Conservation (phyloP, 345 rosid genomes). For the Gossypium turneri region DNA sequence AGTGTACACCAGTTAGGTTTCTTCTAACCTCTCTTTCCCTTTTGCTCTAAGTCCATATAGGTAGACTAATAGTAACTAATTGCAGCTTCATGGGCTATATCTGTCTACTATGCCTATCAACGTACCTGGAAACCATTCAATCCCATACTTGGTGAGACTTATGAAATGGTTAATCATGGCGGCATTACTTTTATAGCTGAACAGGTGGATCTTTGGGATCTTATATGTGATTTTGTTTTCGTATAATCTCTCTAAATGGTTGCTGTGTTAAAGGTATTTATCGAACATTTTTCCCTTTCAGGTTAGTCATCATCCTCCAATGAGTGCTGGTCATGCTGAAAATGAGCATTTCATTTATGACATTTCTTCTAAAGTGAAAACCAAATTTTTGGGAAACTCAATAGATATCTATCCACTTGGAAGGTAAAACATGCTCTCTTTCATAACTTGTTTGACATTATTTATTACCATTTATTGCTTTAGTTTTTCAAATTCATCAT, state of each 20-base stretch:
- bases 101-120: constrained; percentile 80
- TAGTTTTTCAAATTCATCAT: neutral
- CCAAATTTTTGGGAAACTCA: constrained; percentile 76
- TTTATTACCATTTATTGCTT: neutral
- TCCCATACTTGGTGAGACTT: constrained; percentile 98
- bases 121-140: constrained; percentile 99
- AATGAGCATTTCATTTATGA: constrained; percentile 76
- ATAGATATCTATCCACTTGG: constrained; percentile 78
- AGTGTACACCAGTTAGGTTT: constrained; percentile 78
- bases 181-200: constrained; percentile 73
- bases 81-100: constrained; percentile 91
- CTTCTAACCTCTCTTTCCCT: constrained; percentile 12
- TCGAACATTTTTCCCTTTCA: constrained; percentile 26
- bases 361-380: constrained; percentile 73
- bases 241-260: neutral
- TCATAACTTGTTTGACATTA: neutral
- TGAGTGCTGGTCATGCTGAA: constrained; percentile 83
- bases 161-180: constrained; percentile 74
- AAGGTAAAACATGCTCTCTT: constrained; percentile 34
- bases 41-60: neutral
- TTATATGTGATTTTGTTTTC: neutral
- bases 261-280: neutral
- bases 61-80: constrained; percentile 18
- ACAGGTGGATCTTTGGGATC: constrained; percentile 49
- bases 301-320: constrained; percentile 88